These are phyloP conservation scores for Suillus ampliporus DNA, from an alignment of 768 basidiomycete species.

Conservation along the genomic window DNA sequence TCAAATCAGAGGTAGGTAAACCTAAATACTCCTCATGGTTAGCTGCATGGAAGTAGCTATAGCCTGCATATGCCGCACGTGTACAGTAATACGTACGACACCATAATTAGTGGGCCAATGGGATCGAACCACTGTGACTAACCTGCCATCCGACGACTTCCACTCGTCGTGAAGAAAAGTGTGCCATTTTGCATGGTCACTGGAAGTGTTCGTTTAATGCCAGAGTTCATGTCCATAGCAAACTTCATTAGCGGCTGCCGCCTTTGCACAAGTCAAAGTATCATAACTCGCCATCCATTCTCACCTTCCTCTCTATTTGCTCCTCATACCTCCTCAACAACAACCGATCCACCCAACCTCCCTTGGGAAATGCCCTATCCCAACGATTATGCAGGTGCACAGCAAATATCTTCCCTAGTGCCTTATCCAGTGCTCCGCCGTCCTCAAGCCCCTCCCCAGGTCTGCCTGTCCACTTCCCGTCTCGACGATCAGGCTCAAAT, in stretches of 20 bases:
- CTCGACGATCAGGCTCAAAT: constrained; percentile 61
- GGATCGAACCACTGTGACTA: no score
- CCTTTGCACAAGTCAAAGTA: not conserved
- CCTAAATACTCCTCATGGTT: no score
- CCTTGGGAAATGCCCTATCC: constrained; percentile 82
- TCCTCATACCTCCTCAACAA: constrained; percentile 69
- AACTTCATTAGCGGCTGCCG: not conserved
- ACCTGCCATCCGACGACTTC: no score
- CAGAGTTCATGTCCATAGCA: not conserved
- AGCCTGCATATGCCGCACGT: no score
- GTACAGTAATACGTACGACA: no score
- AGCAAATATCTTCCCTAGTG: constrained; percentile 75
- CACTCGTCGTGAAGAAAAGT: no score
- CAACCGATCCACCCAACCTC: constrained; percentile 88
- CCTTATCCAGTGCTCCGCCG: constrained; percentile 66
- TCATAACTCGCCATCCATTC: constrained; percentile 8
- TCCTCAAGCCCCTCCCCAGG: constrained; percentile 59
- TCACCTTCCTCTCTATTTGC: constrained; percentile 21
- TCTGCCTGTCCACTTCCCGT: constrained; percentile 66
- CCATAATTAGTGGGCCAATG: no score
- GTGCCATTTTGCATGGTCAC: no score
- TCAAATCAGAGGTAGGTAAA: no score
- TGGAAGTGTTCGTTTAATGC: not conserved
- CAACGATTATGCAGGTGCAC: constrained; percentile 97
- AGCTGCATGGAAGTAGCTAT: no score